Percentiles rank a stretch among this genome's conserved stretches.
These are phyloP conservation scores for Komagataea norvegica DNA, from an alignment of 1,139 yeast species.

Conservation along the genomic window DNA sequence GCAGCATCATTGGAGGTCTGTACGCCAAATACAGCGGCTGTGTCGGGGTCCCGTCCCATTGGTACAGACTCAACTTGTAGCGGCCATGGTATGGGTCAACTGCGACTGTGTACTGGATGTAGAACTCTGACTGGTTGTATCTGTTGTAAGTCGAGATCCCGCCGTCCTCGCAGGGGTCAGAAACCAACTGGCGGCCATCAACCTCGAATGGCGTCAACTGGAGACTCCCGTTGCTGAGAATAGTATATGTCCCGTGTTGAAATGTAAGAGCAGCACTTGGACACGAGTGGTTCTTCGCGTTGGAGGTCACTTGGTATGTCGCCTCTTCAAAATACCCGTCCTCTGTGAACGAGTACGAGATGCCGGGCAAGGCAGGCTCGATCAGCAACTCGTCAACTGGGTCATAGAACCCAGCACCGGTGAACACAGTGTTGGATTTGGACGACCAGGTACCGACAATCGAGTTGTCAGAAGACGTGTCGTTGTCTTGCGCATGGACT, in stretches of 20 bases:
- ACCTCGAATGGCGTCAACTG: slow-evolving; percentile 69
- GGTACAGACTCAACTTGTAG: slow-evolving; percentile 66
- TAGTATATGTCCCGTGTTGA: slow-evolving; percentile 83
- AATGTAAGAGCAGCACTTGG: slow-evolving; percentile 75
- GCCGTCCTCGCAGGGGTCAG: slow-evolving; percentile 71
- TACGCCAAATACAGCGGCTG: slow-evolving; percentile 91
- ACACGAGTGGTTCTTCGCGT: slow-evolving; percentile 73
- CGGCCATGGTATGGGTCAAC: slow-evolving; percentile 83
- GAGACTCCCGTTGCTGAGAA: slow-evolving; percentile 62
- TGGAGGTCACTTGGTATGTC: slow-evolving; percentile 66
- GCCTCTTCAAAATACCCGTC: slow-evolving; percentile 95
- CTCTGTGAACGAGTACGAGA: slow-evolving; percentile 83
- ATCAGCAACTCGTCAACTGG: slow-evolving; percentile 91
- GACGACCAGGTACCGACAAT: slow-evolving; percentile 90
- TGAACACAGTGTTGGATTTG: slow-evolving; percentile 88
- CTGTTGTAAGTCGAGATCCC: slow-evolving; percentile 62
- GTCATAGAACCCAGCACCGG: slow-evolving; percentile 95
- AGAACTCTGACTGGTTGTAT: slow-evolving; percentile 62
- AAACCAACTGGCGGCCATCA: slow-evolving; percentile 88
- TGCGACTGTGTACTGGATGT: slow-evolving; percentile 51
- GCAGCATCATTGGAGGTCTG: slow-evolving; percentile 93
- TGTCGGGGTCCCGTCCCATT: slow-evolving; percentile 76
- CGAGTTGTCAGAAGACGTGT: slow-evolving; percentile 12
- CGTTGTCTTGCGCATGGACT: slow-evolving; percentile 16
- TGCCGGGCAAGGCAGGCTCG: slow-evolving; percentile 94